Base-by-base conservation (phyloP, 192 early-diverging fungal species). In the Coemansia sp. region DNA sequence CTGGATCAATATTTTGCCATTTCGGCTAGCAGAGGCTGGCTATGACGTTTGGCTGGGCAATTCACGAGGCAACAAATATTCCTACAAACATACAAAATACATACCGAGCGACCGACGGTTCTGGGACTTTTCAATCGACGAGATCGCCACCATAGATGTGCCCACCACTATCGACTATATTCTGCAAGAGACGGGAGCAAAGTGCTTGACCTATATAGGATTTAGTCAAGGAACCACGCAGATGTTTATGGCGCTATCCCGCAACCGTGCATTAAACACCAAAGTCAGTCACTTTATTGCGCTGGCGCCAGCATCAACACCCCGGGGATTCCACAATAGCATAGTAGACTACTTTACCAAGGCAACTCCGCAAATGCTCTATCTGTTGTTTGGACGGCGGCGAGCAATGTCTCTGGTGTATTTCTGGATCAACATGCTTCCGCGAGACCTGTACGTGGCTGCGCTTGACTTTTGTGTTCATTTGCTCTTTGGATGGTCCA, bases 11-110 rank as follows among this genome's bases (percentile, higher is more conserved):
- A 86, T 88, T 30, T 59, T 98, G 51, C 87, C 94, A 7, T 91
- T 92, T 59, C 68, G 90, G 4, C 83, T 98, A 19, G 92, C 90
- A 6, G 88, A 93, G 48, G 88, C 86, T 7, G 89, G 89, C 16
- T 97, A 92, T 70, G 95, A 97, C 71, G 95, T 98, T 0, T 98
- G 95, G 95, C 63, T 98, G 6, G 94, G 92, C 19, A 96, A 98
- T 64, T 87, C 90, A 18, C 80, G 95, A 19, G 95, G 93, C 12
- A 94, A 94, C 80, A 97, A 97, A 72, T 94, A 96, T 65, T 86
- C 87, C 39, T 91, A 88, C 65, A 91, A 91, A 55, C 91, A 96
- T 61, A 64, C 83, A 37, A 82, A 66, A 14, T 74, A 82, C 33
- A 85, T 79, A 28, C 85, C 89, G 0, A 66, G 76, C 37, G 81